phyloP scores from a whole-genome alignment of 2,329 filamentous ascomycete species.

The Microcera coccophila region DNA sequence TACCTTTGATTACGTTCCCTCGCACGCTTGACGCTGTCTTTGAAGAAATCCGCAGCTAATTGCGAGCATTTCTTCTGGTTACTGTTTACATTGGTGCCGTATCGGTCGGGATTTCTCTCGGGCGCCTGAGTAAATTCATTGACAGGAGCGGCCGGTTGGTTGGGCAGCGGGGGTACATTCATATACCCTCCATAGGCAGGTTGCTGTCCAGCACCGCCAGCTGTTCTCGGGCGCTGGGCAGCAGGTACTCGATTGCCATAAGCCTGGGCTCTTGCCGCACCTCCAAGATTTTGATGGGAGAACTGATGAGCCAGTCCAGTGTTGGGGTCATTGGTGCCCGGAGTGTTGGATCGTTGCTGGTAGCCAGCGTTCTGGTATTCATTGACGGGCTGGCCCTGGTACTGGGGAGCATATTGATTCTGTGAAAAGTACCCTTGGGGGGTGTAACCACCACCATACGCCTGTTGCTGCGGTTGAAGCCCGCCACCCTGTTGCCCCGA shows the following conservation, averaged over 20 bases:
- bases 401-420: constrained; percentile 50
- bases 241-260: constrained; percentile 66
- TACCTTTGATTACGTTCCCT: constrained; percentile 93
- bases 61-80: constrained; percentile 68
- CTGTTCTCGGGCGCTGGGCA: constrained; percentile 76
- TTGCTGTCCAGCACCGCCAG: constrained; percentile 63
- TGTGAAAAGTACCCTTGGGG: constrained; percentile 58
- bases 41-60: constrained; percentile 87
- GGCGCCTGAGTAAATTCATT: constrained; percentile 75
- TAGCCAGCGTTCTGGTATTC: constrained; percentile 48
- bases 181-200: constrained; percentile 63
- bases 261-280: constrained; percentile 63
- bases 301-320: constrained; percentile 93
- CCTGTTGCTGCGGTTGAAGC: constrained; percentile 42
- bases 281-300: constrained; percentile 88
- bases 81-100: constrained; percentile 60
- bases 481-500: constrained; percentile 21
- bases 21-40: constrained; percentile 94
- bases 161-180: constrained; percentile 61
- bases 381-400: constrained; percentile 39
- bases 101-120: constrained; percentile 82
- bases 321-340: constrained; percentile 73
- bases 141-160: constrained; percentile 54
- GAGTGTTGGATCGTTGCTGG: constrained; percentile 54
- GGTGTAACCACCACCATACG: constrained; percentile 46